Conservation (phyloP, 2,329 filamentous ascomycete genomes). For the Calonectria multiphialidica region DNA sequence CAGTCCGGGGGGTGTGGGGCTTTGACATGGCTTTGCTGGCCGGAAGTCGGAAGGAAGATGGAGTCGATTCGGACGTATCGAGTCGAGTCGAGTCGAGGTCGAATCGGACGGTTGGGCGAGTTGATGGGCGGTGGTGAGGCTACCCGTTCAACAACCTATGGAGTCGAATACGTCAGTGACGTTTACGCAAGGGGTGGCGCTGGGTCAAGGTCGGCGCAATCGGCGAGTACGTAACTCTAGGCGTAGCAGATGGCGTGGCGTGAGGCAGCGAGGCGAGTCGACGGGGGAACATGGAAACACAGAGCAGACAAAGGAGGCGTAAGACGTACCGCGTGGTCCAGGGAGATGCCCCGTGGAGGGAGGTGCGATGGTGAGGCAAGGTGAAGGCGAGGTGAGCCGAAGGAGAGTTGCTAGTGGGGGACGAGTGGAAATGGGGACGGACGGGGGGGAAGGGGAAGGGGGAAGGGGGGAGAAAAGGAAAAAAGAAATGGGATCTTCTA, state of each 20-base stretch:
- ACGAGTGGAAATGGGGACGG: background rate
- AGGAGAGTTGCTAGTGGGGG: conserved; percentile 3
- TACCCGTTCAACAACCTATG: background rate
- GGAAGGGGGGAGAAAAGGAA: conserved; percentile 30
- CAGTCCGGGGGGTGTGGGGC: conserved; percentile 42
- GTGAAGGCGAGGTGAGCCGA: background rate
- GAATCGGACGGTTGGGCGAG: conserved; percentile 3
- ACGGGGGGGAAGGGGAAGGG: conserved; percentile 22
- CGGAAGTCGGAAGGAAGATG: conserved; percentile 34
- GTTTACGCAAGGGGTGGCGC: background rate
- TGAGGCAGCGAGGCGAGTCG: background rate
- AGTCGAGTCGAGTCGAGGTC: conserved; percentile 33
- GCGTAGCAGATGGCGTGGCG: background rate
- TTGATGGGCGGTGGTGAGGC: background rate
- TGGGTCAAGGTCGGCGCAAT: background rate
- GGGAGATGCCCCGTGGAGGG: conserved; percentile 2
- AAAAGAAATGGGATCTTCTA: conserved; percentile 47
- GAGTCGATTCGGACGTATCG: conserved; percentile 12
- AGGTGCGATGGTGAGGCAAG: background rate
- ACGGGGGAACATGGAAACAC: no score
- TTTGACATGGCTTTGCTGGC: conserved; percentile 47
- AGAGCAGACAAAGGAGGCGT: background rate
- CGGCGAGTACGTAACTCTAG: background rate
- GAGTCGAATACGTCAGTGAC: conserved; percentile 7
- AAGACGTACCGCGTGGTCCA: background rate